Evolutionary conservation across 345 rosid species (phyloP).

Genomic region (Trapa bicornis): DNA sequence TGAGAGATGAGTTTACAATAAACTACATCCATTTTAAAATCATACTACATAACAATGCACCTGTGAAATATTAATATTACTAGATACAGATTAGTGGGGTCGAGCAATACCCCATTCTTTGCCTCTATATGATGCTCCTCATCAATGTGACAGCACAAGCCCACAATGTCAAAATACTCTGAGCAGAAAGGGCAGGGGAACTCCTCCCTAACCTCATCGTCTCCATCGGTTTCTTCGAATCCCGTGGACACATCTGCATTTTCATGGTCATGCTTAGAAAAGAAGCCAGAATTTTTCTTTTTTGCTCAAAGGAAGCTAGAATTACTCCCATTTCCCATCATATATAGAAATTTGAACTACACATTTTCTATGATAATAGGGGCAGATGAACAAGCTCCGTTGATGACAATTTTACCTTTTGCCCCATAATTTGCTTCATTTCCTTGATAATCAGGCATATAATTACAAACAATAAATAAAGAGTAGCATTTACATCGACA

Average conservation of each 20-base stretch:
- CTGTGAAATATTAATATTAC: background rate
- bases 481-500: background rate
- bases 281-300: background rate
- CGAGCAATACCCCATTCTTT: slow-evolving; percentile 58
- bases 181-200: slow-evolving; percentile 94
- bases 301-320: too few relatives aligned
- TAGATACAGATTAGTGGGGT: background rate
- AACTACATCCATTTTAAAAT: background rate
- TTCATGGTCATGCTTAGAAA: slow-evolving; percentile 5
- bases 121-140: slow-evolving; percentile 85
- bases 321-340: background rate
- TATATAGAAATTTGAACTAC: background rate
- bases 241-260: slow-evolving; percentile 70
- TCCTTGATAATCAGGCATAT: background rate
- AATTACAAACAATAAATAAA: background rate
- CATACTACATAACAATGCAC: background rate
- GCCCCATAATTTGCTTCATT: background rate
- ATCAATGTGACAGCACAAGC: slow-evolving; percentile 88
- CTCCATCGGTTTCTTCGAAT: slow-evolving; percentile 81
- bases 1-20: background rate
- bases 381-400: background rate
- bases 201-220: slow-evolving; percentile 84
- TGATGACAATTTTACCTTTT: background rate
- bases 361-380: background rate
- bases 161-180: slow-evolving; percentile 73